Percentiles rank a stretch among this genome's conserved stretches.
These are phyloP conservation scores for Suhomyces guaymorum DNA, from an alignment of 1,139 yeast species.

Conservation along the genomic window DNA sequence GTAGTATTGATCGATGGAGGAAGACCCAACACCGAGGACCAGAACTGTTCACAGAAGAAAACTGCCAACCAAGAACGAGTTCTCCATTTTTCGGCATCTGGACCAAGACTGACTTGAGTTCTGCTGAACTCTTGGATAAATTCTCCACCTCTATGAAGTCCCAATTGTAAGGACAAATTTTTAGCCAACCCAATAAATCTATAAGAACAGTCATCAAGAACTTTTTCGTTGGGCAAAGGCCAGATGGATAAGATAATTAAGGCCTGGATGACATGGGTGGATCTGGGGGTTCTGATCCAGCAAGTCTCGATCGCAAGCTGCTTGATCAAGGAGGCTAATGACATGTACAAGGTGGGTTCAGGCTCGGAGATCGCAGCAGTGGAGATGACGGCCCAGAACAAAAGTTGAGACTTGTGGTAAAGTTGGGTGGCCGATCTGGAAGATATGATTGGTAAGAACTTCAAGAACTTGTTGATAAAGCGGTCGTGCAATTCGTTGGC, in stretches of 20 bases:
- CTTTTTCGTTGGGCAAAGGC: constrained; percentile 94
- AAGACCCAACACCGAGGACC: constrained; percentile 85
- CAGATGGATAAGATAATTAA: constrained; percentile 77
- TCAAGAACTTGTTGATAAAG: constrained; percentile 67
- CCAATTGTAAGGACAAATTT: constrained; percentile 79
- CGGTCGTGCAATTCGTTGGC: constrained; percentile 73
- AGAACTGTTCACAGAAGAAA: constrained; percentile 84
- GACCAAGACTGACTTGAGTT: constrained; percentile 79
- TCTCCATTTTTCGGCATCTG: constrained; percentile 93
- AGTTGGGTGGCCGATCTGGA: constrained; percentile 74
- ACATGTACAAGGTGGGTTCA: constrained; percentile 77
- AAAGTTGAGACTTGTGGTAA: constrained; percentile 76
- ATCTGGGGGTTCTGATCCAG: constrained; percentile 91
- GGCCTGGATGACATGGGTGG: constrained; percentile 92
- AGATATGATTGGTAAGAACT: constrained; percentile 76
- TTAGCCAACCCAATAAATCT: constrained; percentile 87
- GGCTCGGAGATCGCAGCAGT: constrained; percentile 88
- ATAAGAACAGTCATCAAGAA: constrained; percentile 87
- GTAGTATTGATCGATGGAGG: constrained; percentile 82
- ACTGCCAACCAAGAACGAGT: constrained; percentile 91
- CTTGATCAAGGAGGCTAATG: constrained; percentile 74
- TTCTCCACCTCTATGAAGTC: constrained; percentile 87
- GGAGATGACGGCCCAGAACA: constrained; percentile 88
- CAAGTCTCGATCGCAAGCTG: constrained; percentile 90
- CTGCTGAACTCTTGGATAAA: constrained; percentile 89